Percentiles rank a stretch among this genome's conserved stretches.
These are phyloP conservation scores for Harrya chromipes DNA, from an alignment of 768 basidiomycete genomes.

Conservation along the genomic window DNA sequence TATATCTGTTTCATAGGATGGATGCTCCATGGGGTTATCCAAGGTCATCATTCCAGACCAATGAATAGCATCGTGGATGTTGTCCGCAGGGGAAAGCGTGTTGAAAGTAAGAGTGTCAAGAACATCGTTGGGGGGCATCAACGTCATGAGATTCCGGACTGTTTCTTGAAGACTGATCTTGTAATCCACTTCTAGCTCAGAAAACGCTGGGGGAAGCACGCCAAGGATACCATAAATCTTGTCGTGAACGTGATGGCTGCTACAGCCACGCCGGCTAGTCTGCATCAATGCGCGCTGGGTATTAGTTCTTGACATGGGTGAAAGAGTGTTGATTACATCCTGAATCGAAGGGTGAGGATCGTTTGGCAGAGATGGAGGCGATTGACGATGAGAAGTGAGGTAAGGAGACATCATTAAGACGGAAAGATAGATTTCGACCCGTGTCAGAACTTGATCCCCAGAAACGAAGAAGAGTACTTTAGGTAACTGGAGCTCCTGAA, in stretches of 20 bases:
- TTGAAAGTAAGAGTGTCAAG: constrained; percentile 14
- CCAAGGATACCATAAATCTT: constrained; percentile 12
- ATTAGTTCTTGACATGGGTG: constrained; percentile 4
- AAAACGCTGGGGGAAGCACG: neutral
- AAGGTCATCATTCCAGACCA: constrained; percentile 15
- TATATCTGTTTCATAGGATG: constrained; percentile 8
- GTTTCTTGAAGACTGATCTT: neutral
- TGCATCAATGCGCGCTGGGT: constrained; percentile 10
- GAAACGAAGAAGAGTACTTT: constrained; percentile 6
- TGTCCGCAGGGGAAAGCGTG: neutral
- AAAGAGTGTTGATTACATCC: constrained; percentile 5
- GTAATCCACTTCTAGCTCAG: constrained; percentile 1
- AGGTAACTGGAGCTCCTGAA: constrained; percentile 12
- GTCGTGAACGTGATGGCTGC: neutral
- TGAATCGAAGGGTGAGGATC: constrained; percentile 2
- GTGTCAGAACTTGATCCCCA: constrained; percentile 5
- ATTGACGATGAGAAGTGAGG: neutral
- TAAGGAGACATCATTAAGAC: constrained; percentile 2
- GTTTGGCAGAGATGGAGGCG: neutral
- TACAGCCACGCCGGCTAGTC: constrained; percentile 4
- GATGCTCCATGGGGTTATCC: constrained; percentile 5
- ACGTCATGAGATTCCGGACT: constrained; percentile 4
- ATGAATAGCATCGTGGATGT: neutral
- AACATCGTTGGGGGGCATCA: constrained; percentile 5
- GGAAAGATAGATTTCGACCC: constrained; percentile 2